Evolutionary conservation across 139 green algal genomes (phyloP).

Genomic region (Coelastrella sp.): DNA sequence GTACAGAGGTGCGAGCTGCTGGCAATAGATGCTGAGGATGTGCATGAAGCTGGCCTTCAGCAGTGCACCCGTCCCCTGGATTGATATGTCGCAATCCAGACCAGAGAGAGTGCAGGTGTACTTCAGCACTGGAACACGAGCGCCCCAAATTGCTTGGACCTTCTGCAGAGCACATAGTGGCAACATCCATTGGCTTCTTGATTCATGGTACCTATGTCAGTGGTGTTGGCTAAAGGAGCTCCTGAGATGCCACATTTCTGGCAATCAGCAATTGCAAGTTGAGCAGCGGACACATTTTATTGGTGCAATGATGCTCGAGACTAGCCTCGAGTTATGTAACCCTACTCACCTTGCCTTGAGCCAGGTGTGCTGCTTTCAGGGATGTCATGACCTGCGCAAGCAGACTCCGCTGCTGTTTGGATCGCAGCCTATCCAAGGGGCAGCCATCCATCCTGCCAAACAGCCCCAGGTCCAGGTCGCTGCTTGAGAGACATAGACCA

Average conservation of each 20-base stretch:
- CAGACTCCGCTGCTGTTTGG: background rate
- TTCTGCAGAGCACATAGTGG: background rate
- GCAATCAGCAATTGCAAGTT: too few relatives aligned
- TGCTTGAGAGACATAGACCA: conserved; percentile 25
- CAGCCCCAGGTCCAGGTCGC: conserved; percentile 31
- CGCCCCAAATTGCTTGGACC: conserved; percentile 31
- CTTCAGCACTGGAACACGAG: conserved; percentile 37
- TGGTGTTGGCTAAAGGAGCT: background rate
- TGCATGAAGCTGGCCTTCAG: conserved; percentile 25
- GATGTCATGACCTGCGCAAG: background rate
- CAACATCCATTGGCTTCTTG: background rate
- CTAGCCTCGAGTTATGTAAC: background rate
- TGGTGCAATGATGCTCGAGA: too few relatives aligned
- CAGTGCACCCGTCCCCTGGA: conserved; percentile 18
- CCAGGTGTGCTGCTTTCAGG: background rate
- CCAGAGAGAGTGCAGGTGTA: conserved; percentile 32
- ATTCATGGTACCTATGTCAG: too few relatives aligned
- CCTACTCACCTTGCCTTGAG: background rate
- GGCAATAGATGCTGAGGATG: background rate
- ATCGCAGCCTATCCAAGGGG: background rate
- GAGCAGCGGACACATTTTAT: too few relatives aligned
- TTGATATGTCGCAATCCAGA: conserved; percentile 24
- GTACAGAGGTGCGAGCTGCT: conserved; percentile 3
- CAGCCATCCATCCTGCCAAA: conserved; percentile 7
- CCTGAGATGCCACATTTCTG: too few relatives aligned